Evolutionary conservation across 257 asterid genomes (phyloP).

Genomic region (Solanum pinnatisectum): DNA sequence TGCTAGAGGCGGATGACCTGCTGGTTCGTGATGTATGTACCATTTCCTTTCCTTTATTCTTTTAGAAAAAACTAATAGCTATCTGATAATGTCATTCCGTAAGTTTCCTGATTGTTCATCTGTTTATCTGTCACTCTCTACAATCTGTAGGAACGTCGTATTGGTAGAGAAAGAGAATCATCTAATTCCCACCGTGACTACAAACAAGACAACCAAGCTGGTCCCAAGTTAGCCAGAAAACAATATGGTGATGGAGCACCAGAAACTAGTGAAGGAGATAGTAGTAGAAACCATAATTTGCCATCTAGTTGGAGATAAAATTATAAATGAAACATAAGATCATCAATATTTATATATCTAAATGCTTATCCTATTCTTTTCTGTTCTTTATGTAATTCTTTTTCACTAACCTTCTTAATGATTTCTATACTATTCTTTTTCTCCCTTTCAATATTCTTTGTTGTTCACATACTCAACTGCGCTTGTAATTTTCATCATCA

Average conservation of each 20-base stretch:
- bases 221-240: conserved; percentile 22
- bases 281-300: conserved; percentile 29
- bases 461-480: neutral
- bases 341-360: conserved; percentile 1
- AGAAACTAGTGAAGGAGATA: conserved; percentile 37
- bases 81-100: neutral
- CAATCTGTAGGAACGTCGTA: conserved; percentile 44
- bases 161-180: conserved; percentile 25
- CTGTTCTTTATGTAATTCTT: conserved; percentile 8
- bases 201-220: conserved; percentile 24
- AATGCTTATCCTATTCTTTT: conserved; percentile 6
- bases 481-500: neutral
- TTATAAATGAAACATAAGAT: neutral
- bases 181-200: conserved; percentile 30
- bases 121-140: neutral
- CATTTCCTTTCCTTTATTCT: neutral
- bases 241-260: conserved; percentile 32
- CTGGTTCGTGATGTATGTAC: conserved; percentile 55
- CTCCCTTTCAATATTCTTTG: neutral
- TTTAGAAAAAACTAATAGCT: neutral
- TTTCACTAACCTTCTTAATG: neutral
- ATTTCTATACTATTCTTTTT: neutral
- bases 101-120: neutral
- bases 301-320: conserved; percentile 33
- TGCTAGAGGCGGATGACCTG: conserved; percentile 87